These are phyloP conservation scores for Isatis tinctoria DNA, from an alignment of 345 rosid genomes.

Conservation along the genomic window DNA sequence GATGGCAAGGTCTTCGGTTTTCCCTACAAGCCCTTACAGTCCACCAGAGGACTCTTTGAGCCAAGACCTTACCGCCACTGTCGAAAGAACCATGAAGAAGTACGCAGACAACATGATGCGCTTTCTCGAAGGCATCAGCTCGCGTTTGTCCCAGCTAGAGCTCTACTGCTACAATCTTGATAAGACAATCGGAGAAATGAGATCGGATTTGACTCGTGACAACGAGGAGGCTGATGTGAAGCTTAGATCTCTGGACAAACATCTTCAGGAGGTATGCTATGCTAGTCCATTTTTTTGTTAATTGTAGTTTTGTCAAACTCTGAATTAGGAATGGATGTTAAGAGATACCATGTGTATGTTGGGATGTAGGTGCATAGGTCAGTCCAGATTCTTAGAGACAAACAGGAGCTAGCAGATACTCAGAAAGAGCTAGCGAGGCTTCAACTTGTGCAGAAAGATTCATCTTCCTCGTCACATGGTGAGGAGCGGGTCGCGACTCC, in stretches of 20 bases:
- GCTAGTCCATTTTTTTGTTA: background rate
- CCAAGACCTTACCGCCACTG: slow-evolving; percentile 53
- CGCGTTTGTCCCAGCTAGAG: slow-evolving; percentile 89
- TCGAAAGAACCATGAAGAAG: slow-evolving; percentile 81
- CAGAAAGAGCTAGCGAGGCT: slow-evolving; percentile 92
- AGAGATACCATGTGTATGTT: background rate
- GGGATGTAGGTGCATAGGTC: slow-evolving; percentile 87
- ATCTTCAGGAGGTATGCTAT: slow-evolving; percentile 80
- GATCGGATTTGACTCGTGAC: slow-evolving; percentile 67
- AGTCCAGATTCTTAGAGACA: slow-evolving; percentile 94
- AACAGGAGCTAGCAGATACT: slow-evolving; percentile 93
- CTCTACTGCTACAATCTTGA: slow-evolving; percentile 90
- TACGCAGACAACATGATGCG: slow-evolving; percentile 77
- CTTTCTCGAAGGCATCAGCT: slow-evolving; percentile 95
- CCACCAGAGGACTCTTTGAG: slow-evolving; percentile 82
- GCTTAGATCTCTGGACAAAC: slow-evolving; percentile 90
- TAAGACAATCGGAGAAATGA: slow-evolving; percentile 92
- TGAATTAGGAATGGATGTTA: background rate
- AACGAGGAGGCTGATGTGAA: slow-evolving; percentile 69
- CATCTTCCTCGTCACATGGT: slow-evolving; percentile 52
- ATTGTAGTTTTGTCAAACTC: background rate
- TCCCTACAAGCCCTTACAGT: slow-evolving; percentile 55
- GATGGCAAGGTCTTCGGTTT: slow-evolving; percentile 59
- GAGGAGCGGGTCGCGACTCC: slow-evolving; percentile 68
- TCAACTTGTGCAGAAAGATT: slow-evolving; percentile 84